phyloP scores from a whole-genome alignment of 148 eudicot genomes.

The Camellia lanceoleosa region DNA sequence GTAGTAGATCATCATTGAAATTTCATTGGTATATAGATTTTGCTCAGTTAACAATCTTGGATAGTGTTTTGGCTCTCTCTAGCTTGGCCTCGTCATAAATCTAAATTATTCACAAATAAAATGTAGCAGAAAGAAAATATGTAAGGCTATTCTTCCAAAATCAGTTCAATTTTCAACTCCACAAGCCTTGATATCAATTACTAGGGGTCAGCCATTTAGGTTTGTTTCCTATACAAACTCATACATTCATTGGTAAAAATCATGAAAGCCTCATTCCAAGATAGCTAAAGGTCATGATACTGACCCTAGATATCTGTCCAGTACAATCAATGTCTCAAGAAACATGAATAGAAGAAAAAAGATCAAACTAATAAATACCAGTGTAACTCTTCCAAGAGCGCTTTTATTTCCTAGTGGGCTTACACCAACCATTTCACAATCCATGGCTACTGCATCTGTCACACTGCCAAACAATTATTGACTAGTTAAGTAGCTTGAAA shows the following conservation, averaged over 20 bases:
- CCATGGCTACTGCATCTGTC: constrained; percentile 79
- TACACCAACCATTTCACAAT: constrained; percentile 99
- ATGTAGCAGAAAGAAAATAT: not conserved
- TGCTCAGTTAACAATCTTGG: not conserved
- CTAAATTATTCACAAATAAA: not conserved
- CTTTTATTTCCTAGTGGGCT: constrained; percentile 80
- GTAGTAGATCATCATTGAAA: not conserved
- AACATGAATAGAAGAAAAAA: not conserved
- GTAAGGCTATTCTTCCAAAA: not conserved
- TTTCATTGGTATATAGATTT: not conserved
- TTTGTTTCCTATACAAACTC: not conserved
- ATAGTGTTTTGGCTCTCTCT: not conserved
- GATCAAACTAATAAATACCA: constrained; percentile 49
- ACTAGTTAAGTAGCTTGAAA: constrained; percentile 4
- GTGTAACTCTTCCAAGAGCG: constrained; percentile 92
- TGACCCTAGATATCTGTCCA: not conserved
- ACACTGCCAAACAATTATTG: constrained; percentile 37
- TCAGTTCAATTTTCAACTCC: not conserved
- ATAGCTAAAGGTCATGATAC: not conserved
- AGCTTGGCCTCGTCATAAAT: not conserved
- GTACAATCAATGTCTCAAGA: not conserved
- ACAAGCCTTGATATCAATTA: not conserved
- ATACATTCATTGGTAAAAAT: not conserved
- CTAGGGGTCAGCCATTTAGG: not conserved
- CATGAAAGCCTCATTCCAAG: not conserved